A percentile compares a stretch with the other conserved stretches of the same genome.
These are phyloP conservation scores for Psidium guajava DNA, from an alignment of 345 rosid genomes.

Conservation along the genomic window DNA sequence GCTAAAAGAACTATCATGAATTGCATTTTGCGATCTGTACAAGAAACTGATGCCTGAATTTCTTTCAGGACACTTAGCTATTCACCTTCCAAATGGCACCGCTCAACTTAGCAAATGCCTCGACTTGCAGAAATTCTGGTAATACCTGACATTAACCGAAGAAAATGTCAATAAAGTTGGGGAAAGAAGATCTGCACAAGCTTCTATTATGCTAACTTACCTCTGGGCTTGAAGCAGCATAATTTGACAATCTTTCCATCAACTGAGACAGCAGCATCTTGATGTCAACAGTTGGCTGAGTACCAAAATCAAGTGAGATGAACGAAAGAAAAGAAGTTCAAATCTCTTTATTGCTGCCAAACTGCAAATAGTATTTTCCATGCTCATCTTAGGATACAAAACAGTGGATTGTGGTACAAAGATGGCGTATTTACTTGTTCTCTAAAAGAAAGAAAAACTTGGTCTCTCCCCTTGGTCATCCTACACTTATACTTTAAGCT, in stretches of 20 bases:
- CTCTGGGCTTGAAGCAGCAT: slow-evolving; percentile 74
- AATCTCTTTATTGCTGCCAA: background rate
- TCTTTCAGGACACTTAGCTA: background rate
- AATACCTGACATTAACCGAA: slow-evolving; percentile 27
- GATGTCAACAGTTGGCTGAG: slow-evolving; percentile 80
- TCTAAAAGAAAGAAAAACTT: background rate
- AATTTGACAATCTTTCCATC: slow-evolving; percentile 90
- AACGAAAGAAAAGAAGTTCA: background rate
- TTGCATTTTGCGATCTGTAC: background rate
- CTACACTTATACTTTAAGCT: background rate
- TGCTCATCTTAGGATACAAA: background rate
- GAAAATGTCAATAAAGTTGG: background rate
- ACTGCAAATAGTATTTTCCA: background rate
- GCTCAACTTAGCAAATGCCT: slow-evolving; percentile 80
- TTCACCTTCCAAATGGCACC: slow-evolving; percentile 78
- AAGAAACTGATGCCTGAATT: background rate
- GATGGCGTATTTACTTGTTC: background rate
- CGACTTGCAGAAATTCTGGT: slow-evolving; percentile 86
- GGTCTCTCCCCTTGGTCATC: background rate
- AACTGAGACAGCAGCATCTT: slow-evolving; percentile 73
- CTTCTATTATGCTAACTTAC: slow-evolving; percentile 24
- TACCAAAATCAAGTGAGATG: background rate
- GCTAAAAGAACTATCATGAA: background rate
- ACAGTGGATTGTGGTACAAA: background rate
- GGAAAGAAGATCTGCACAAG: background rate